Conservation (phyloP, 2,329 filamentous ascomycete genomes). For the Phialemonium atrogriseum region DNA sequence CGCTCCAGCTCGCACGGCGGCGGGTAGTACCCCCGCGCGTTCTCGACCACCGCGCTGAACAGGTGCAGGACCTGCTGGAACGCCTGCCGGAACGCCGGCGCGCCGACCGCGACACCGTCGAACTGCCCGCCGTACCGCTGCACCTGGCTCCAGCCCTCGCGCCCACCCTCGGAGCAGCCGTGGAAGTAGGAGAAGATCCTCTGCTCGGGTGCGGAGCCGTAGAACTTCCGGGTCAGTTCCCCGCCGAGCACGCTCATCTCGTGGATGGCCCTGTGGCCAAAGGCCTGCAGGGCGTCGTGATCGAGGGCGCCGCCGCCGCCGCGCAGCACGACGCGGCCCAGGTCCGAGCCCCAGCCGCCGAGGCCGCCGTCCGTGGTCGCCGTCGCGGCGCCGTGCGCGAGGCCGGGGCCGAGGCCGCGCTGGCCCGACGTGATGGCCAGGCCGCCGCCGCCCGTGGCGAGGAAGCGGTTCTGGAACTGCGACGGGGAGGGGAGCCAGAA, state of each 20-base stretch:
- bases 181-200: constrained; percentile 43
- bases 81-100: constrained; percentile 35
- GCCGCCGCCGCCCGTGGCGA: constrained; percentile 34
- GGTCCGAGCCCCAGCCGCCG: constrained; percentile 28
- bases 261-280: constrained; percentile 39
- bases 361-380: constrained; percentile 35
- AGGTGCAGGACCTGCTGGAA: constrained; percentile 37
- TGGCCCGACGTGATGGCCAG: constrained; percentile 30
- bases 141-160: constrained; percentile 38
- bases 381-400: constrained; percentile 9
- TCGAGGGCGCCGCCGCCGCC: constrained; percentile 41
- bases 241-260: constrained; percentile 42
- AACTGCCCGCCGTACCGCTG: constrained; percentile 41
- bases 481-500: constrained; percentile 31
- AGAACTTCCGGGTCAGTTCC: constrained; percentile 30
- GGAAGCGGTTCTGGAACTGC: constrained; percentile 32
- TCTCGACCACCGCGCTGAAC: constrained; percentile 27
- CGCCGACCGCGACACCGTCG: constrained; percentile 35
- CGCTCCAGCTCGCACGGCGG: constrained; percentile 22
- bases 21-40: constrained; percentile 24
- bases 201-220: constrained; percentile 15
- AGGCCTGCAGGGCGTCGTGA: constrained; percentile 39
- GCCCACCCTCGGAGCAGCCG: constrained; percentile 45
- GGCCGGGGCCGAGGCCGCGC: background rate
- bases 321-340: constrained; percentile 28